Conservation (phyloP, 108 stramenopile genomes). For the Conticribra weissflogii region DNA sequence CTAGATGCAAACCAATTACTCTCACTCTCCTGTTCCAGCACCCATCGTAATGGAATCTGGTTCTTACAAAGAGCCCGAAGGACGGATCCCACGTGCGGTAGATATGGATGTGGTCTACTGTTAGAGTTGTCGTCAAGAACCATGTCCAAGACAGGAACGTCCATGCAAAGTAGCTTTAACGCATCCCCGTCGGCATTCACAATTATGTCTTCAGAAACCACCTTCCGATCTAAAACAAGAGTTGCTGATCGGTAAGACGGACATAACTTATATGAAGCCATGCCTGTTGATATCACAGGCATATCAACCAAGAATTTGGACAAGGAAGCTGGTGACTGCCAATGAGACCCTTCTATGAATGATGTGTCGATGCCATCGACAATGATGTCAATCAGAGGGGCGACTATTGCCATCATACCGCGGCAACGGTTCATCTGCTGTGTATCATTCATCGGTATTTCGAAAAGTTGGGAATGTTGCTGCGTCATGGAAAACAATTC, state of each 20-base stretch:
- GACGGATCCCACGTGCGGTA: slow-evolving; percentile 33
- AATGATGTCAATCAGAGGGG: slow-evolving; percentile 39
- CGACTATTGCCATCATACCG: slow-evolving; percentile 39
- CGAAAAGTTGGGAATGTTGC: slow-evolving; percentile 13
- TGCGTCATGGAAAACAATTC: slow-evolving; percentile 36
- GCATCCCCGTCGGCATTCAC: slow-evolving; percentile 40
- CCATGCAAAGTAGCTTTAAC: slow-evolving; percentile 40
- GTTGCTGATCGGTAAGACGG: slow-evolving; percentile 45
- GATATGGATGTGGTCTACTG: slow-evolving; percentile 23
- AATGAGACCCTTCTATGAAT: slow-evolving; percentile 39
- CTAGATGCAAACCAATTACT: slow-evolving; percentile 43
- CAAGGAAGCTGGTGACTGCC: slow-evolving; percentile 26
- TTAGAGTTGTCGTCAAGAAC: slow-evolving; percentile 8
- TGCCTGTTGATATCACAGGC: slow-evolving; percentile 29
- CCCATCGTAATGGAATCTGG: slow-evolving; percentile 35
- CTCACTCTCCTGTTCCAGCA: slow-evolving; percentile 48
- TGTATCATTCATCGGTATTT: slow-evolving; percentile 2
- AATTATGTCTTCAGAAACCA: slow-evolving; percentile 25
- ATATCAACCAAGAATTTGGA: slow-evolving; percentile 39
- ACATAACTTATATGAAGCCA: slow-evolving; percentile 19
- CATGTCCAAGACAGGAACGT: slow-evolving; percentile 46
- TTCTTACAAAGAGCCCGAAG: slow-evolving; percentile 37
- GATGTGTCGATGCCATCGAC: slow-evolving; percentile 34
- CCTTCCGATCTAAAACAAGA: slow-evolving; percentile 27
- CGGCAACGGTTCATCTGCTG: slow-evolving; percentile 2